Evolutionary conservation across 495 filamentous ascomycete species (phyloP).

Genomic region (Cladorrhinum samala): DNA sequence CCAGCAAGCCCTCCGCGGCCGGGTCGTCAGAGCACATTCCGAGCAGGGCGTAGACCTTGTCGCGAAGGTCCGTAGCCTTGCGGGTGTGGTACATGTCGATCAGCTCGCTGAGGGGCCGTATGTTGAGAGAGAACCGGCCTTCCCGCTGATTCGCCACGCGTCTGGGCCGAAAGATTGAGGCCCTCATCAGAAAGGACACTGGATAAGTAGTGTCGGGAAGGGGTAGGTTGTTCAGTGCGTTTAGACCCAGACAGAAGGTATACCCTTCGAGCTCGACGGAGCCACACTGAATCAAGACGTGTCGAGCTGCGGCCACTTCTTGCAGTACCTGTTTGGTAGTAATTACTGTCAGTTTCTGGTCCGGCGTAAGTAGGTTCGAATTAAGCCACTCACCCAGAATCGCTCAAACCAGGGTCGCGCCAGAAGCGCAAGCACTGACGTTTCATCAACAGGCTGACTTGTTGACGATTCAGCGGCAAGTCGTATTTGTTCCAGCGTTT

Average conservation of each 20-base stretch:
- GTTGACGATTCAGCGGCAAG: constrained; percentile 9
- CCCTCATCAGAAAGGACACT: constrained; percentile 21
- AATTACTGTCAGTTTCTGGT: too few species aligned
- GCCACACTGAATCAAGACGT: background rate
- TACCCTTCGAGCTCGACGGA: background rate
- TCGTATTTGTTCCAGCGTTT: constrained; percentile 18
- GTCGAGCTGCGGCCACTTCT: background rate
- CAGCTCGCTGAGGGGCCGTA: constrained; percentile 22
- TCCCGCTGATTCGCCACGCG: constrained; percentile 7
- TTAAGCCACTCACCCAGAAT: too few species aligned
- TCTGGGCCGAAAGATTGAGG: constrained; percentile 20
- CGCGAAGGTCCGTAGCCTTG: constrained; percentile 25
- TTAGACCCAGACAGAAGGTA: background rate
- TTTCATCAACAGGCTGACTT: constrained; percentile 1
- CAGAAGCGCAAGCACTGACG: background rate
- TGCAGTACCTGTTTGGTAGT: too few species aligned
- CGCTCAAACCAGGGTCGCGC: background rate
- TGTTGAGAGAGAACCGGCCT: constrained; percentile 14
- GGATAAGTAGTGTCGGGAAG: background rate
- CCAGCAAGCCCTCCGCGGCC: background rate
- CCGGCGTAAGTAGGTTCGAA: too few species aligned
- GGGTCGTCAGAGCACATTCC: constrained; percentile 5
- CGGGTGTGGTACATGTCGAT: constrained; percentile 29
- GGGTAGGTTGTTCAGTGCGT: background rate
- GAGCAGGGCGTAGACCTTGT: constrained; percentile 33